Evolutionary conservation across 495 filamentous ascomycete species (phyloP).

Genomic region (Acidiella bohemica): DNA sequence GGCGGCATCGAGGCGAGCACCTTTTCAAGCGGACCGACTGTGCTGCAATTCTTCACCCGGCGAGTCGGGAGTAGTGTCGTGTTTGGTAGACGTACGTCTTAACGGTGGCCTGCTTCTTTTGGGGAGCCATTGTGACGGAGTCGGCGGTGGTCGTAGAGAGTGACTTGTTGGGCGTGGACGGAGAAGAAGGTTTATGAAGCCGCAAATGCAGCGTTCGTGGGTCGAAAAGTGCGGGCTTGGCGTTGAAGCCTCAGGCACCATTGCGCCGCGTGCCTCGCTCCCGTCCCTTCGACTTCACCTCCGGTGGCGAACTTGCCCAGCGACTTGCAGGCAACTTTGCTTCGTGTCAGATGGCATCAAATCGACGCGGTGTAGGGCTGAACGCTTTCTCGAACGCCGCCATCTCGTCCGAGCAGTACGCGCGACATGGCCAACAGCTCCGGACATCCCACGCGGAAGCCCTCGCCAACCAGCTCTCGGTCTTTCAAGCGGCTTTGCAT

Average conservation of each 20-base stretch:
- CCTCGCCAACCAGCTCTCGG: constrained; percentile 78
- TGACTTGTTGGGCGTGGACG: constrained; percentile 2
- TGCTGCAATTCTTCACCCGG: constrained; percentile 20
- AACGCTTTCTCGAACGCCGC: constrained; percentile 77
- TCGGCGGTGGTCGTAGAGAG: constrained; percentile 1
- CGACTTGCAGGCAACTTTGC: too few relatives aligned
- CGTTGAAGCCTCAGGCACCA: not conserved
- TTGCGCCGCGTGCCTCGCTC: too few relatives aligned
- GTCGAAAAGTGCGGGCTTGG: not conserved
- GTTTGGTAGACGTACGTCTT: constrained; percentile 21
- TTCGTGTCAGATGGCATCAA: constrained; percentile 29
- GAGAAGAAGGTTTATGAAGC: too few relatives aligned
- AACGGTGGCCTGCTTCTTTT: constrained; percentile 9
- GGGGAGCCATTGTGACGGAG: constrained; percentile 16
- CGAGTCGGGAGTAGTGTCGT: too few relatives aligned
- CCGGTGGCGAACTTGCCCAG: not conserved
- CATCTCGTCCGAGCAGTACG: constrained; percentile 70
- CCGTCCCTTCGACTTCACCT: not conserved
- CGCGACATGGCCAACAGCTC: constrained; percentile 72
- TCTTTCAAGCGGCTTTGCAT: constrained; percentile 87
- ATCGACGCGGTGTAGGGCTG: constrained; percentile 60
- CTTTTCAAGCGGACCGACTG: constrained; percentile 18
- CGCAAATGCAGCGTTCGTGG: too few relatives aligned
- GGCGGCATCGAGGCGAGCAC: constrained; percentile 23
- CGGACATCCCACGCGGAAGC: constrained; percentile 67